These are phyloP conservation scores for Jaenimonas drosophilae DNA, from an alignment of 208 protist species.

Conservation along the genomic window DNA sequence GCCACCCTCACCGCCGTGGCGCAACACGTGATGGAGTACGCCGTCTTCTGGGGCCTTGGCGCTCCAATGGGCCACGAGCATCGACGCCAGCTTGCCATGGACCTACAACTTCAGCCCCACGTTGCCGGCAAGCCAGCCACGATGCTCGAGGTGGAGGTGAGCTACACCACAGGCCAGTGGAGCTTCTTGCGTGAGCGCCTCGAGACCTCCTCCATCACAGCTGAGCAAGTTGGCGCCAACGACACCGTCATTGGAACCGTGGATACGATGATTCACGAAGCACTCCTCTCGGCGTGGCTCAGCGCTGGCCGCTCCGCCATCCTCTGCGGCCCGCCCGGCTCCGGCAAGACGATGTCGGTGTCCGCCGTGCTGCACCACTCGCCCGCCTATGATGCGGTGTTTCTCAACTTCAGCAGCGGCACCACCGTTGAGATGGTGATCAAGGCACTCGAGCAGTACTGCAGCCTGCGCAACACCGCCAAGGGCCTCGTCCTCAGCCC, in stretches of 20 bases:
- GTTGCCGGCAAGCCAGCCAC: constrained; percentile 18
- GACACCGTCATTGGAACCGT: constrained; percentile 98
- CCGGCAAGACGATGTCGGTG: constrained; percentile 98
- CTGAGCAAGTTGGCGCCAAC: constrained; percentile 86
- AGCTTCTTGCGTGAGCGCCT: constrained; percentile 57
- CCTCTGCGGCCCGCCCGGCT: constrained; percentile 97
- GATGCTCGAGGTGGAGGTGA: constrained; percentile 84
- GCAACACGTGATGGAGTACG: constrained; percentile 80
- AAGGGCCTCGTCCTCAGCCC: constrained; percentile 89
- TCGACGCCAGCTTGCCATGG: constrained; percentile 42
- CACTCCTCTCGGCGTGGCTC: constrained; percentile 94
- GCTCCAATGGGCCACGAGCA: constrained; percentile 53
- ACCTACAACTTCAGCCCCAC: constrained; percentile 31
- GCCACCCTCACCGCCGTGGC: constrained; percentile 39
- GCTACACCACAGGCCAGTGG: constrained; percentile 77
- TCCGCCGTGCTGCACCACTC: constrained; percentile 84
- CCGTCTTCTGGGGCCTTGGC: constrained; percentile 94
- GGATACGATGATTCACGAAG: constrained; percentile 97
- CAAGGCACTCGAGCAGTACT: constrained; percentile 97
- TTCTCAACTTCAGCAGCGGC: constrained; percentile 98
- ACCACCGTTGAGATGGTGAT: constrained; percentile 95
- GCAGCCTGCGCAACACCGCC: constrained; percentile 88
- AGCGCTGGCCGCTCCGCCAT: constrained; percentile 88
- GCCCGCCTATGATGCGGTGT: constrained; percentile 93
- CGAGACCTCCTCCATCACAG: constrained; percentile 72